phyloP scores from a whole-genome alignment of 441 rosid genomes.

The Pelargonium fulgidum region DNA sequence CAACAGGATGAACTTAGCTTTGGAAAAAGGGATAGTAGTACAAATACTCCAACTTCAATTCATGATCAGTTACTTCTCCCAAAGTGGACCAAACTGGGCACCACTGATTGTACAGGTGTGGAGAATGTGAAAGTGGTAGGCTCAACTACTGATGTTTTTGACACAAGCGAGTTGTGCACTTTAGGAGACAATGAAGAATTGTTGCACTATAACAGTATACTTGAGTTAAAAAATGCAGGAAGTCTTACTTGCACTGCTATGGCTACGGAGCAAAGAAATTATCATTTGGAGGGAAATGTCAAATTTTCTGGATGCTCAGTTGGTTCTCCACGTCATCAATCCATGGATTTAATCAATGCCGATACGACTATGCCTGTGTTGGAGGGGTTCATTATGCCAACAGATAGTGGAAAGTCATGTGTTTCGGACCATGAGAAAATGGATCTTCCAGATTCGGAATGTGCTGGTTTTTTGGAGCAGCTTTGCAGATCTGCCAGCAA shows the following conservation, averaged over 20 bases:
- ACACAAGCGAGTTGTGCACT: constrained; percentile 24
- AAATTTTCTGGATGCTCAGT: constrained; percentile 25
- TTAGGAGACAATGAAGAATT: constrained; percentile 25
- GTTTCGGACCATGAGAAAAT: constrained; percentile 35
- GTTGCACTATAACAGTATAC: constrained; percentile 23
- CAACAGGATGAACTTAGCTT: constrained; percentile 33
- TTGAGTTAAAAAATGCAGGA: constrained; percentile 26
- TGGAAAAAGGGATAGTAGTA: constrained; percentile 23
- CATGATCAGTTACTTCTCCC: constrained; percentile 21
- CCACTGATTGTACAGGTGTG: constrained; percentile 27
- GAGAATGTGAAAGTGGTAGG: constrained; percentile 37
- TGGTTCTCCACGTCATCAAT: constrained; percentile 29
- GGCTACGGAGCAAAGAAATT: constrained; percentile 21
- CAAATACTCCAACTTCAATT: constrained; percentile 18
- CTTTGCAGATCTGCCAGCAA: constrained; percentile 57
- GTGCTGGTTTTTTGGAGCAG: constrained; percentile 51
- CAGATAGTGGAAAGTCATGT: constrained; percentile 34
- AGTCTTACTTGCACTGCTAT: constrained; percentile 28
- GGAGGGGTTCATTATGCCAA: constrained; percentile 56
- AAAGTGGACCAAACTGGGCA: constrained; percentile 19
- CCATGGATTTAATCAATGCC: constrained; percentile 23
- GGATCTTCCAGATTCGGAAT: constrained; percentile 49
- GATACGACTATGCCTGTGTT: constrained; percentile 47
- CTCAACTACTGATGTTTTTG: constrained; percentile 26
- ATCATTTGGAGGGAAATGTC: constrained; percentile 25